Base-by-base conservation (phyloP, 192 early-diverging fungal genomes). In the Backusella liffmaniae region DNA sequence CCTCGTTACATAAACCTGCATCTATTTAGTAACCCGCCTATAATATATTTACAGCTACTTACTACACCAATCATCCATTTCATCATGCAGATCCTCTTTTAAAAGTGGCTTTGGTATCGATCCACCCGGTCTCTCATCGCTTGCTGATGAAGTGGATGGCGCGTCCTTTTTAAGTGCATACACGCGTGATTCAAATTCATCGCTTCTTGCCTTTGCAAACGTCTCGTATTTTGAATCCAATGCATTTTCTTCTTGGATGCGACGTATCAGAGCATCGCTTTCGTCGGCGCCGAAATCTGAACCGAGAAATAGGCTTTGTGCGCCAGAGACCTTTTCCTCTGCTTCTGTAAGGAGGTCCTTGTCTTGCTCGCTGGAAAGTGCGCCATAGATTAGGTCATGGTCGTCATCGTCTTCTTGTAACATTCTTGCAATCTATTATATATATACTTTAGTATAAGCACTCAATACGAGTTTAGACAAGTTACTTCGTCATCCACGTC, bases 1-100 rank as follows among this genome's bases (percentile, higher is more conserved):
- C 90, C 13, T 91, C 89, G 69, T 88, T 89, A 76, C 90, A 91
- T 13, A 91, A 3, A 32, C 2, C 32, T 62, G 80, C 80, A 81
- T 77, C 37, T 16, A 46, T 36, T 16, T 15, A 44, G 15, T 44
- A 18, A 44, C 16, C 13, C 12, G 42, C 36, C 36, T 2, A 8
- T 39, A 2, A 32, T 16, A 12, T 29, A 41, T 3, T 37, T 37
- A 71, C 18, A 2, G 0, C 2, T 32, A 78, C 80, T 77, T 84
- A 84, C 90, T 86, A 69, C 85, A 87, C 85, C 85, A 86, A 68
- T 83, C 75, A 21, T 85, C 84, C 12, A 81, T 80, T 46, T 83
- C 78, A n/a, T 85, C 84, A 70, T 62, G 51, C 36, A 86, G 23
- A 56, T 86, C 85, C 15, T 80, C 77, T 9, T 79, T 29, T 21